phyloP scores from a whole-genome alignment of 306 rosid species.

The Cicer chorassanicum region DNA sequence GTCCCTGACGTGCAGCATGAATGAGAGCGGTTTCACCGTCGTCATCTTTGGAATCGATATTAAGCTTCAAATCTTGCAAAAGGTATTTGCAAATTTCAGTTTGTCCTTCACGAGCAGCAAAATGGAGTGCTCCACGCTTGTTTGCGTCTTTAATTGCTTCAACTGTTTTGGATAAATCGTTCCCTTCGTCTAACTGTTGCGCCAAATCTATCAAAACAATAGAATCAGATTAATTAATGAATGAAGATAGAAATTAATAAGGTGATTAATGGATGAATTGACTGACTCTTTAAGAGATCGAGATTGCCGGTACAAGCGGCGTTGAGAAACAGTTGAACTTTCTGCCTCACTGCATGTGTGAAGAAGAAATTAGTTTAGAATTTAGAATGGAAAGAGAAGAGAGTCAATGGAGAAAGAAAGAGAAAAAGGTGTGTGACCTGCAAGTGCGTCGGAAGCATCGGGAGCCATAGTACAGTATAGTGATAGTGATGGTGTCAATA shows the following conservation, averaged over 20 bases:
- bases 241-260: not conserved
- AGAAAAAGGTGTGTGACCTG: conserved; percentile 52
- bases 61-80: conserved; percentile 76
- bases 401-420: not conserved
- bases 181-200: conserved; percentile 71
- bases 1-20: conserved; percentile 93
- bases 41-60: conserved; percentile 79
- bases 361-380: too few relatives aligned
- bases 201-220: conserved; percentile 60
- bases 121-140: conserved; percentile 92
- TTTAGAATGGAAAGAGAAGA: not conserved
- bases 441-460: conserved; percentile 89
- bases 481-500: not conserved
- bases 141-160: conserved; percentile 87
- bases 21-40: conserved; percentile 92
- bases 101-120: conserved; percentile 87
- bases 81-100: conserved; percentile 78
- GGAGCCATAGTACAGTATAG: conserved; percentile 57
- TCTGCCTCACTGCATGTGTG: conserved; percentile 71
- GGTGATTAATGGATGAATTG: not conserved
- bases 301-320: conserved; percentile 83
- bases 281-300: conserved; percentile 78
- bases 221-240: not conserved
- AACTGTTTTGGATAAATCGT: conserved; percentile 68
- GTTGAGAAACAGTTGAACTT: conserved; percentile 78